Base-by-base conservation (phyloP, 2,329 filamentous ascomycete genomes). In the Alternaria tenuissima region DNA sequence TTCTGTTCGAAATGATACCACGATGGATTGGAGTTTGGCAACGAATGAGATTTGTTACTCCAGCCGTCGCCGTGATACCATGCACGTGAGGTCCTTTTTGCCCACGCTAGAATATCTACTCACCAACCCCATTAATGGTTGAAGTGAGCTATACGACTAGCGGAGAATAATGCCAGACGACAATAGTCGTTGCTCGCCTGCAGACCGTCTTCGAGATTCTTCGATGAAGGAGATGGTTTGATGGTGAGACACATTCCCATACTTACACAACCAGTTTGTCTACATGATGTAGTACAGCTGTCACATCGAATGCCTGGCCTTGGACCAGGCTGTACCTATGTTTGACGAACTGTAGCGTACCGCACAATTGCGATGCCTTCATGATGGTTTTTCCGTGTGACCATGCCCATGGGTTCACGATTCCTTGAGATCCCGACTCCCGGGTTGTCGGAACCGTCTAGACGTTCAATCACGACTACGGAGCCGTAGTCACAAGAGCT, bases 121-220 rank as follows among this genome's bases (percentile, higher is more conserved):
- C 89, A 88, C 89, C 85, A 87, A 89, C 88, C 90, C 82, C 73
- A 75, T 64, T 72, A 66, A 90, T 92, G 91, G 89, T 88, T 90
- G 86, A 71, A 71, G 52, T 88, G 88, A 92, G 93, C 90, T 97
- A 97, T 89, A 96, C 91, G 88, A 88, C 87, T 94, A 87, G 93
- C 93, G 91, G 85, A 97, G 85, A 97, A 81, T 73, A 85, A 95
- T 81, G 75, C 77, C 71, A 79, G 71, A 76, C 83, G 86, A 82
- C 86, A 81, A 66, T 72, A 54, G 76, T 83, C 80, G 81, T 79
- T 64, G 85, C 90, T 93, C 84, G 84, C 89, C 89, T 88, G 91
- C 92, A 94, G 91, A 94, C 89, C 89, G 88, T 87, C 86, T 78
- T 83, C 81, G 83, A 86, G 85, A 78, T 52, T 74, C 65, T 76